A percentile compares a stretch with the other conserved stretches of the same genome.
These are phyloP conservation scores for Oryza punctata DNA, from an alignment of 176 grass and related monocot species.

Conservation along the genomic window DNA sequence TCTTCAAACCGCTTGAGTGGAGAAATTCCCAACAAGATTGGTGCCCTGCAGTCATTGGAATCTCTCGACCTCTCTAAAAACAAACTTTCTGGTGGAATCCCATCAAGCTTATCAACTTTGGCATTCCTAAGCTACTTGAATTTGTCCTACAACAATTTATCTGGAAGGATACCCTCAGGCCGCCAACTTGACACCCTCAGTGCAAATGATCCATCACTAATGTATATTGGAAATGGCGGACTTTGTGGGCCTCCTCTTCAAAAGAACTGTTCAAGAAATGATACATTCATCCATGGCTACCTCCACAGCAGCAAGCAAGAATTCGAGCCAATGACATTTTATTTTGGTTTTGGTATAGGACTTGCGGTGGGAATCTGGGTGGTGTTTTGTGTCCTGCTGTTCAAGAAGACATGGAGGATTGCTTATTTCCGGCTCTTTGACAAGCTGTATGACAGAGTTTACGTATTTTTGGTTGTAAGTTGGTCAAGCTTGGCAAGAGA, in stretches of 20 bases:
- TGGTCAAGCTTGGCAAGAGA: constrained; percentile 7
- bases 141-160: constrained; percentile 47
- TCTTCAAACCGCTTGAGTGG: constrained; percentile 38
- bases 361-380: constrained; percentile 38
- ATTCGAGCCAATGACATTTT: constrained; percentile 3
- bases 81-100: constrained; percentile 39
- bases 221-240: constrained; percentile 32
- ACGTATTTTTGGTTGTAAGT: neutral
- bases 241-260: constrained; percentile 32
- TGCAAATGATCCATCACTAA: neutral
- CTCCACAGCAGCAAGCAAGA: neutral
- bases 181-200: constrained; percentile 42
- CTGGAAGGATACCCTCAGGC: constrained; percentile 30
- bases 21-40: constrained; percentile 35
- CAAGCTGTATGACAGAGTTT: neutral
- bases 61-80: constrained; percentile 53
- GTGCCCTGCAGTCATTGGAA: constrained; percentile 34
- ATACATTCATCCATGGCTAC: neutral
- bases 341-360: constrained; percentile 14
- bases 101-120: constrained; percentile 4
- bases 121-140: constrained; percentile 28
- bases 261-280: constrained; percentile 26
- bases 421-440: constrained; percentile 32
- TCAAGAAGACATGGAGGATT: constrained; percentile 37
- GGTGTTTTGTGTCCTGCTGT: constrained; percentile 34